Percentiles rank a stretch among this genome's conserved stretches.
These are phyloP conservation scores for Sporormia fimetaria DNA, from an alignment of 495 filamentous ascomycete species.

Conservation along the genomic window DNA sequence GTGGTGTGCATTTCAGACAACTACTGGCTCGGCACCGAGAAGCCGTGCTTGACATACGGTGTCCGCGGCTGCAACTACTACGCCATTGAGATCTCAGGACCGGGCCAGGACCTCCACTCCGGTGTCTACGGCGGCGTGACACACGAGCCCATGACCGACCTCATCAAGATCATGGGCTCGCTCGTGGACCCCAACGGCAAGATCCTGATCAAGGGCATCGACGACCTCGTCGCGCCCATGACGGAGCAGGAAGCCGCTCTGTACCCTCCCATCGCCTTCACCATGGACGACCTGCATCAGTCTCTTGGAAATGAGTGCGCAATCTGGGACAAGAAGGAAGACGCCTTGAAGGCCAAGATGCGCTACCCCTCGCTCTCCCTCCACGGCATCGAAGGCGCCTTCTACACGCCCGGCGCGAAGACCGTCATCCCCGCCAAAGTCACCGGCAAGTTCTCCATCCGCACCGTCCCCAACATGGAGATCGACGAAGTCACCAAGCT, in stretches of 20 bases:
- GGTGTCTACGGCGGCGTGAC: constrained; percentile 93
- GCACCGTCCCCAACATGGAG: constrained; percentile 96
- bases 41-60: constrained; percentile 94
- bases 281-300: constrained; percentile 88
- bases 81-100: constrained; percentile 72
- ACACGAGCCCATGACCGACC: constrained; percentile 96
- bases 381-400: constrained; percentile 92
- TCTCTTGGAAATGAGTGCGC: constrained; percentile 76
- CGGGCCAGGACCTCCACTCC: constrained; percentile 86
- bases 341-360: constrained; percentile 87
- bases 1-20: constrained; percentile 98
- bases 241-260: constrained; percentile 75
- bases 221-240: constrained; percentile 80
- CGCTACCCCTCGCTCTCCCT: constrained; percentile 88
- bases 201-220: constrained; percentile 79
- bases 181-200: constrained; percentile 83
- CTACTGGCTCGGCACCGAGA: constrained; percentile 99
- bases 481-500: constrained; percentile 72
- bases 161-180: constrained; percentile 66
- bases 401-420: constrained; percentile 87
- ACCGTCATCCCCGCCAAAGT: constrained; percentile 98
- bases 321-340: constrained; percentile 74
- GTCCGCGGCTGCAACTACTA: constrained; percentile 98
- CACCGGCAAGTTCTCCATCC: constrained; percentile 93
- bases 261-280: constrained; percentile 79